Percentiles rank a stretch among this genome's conserved stretches.
phyloP scores from a whole-genome alignment of 2,329 filamentous ascomycete genomes.

The Colletotrichum tropicale region DNA sequence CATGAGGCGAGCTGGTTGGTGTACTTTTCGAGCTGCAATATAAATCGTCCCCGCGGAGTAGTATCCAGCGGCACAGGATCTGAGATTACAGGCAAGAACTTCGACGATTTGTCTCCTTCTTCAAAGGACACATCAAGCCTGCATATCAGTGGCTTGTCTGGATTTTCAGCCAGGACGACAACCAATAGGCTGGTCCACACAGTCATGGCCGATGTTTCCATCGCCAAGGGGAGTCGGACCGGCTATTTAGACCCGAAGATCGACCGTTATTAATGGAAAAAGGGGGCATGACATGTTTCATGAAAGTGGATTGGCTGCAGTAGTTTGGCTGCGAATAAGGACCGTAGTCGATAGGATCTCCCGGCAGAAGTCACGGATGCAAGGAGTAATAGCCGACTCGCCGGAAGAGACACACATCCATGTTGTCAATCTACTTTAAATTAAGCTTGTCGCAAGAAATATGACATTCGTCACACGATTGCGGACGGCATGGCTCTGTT shows the following conservation, averaged over 20 bases:
- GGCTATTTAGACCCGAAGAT: not conserved
- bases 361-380: not conserved
- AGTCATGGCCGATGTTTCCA: not conserved
- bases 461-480: not conserved
- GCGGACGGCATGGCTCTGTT: not conserved
- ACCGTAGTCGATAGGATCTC: not conserved
- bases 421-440: not conserved
- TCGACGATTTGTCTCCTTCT: not conserved
- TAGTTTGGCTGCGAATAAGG: not conserved
- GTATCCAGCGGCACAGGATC: not conserved
- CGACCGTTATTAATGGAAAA: not conserved
- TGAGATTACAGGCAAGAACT: not conserved
- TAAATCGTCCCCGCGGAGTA: not conserved
- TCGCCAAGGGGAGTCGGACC: not conserved
- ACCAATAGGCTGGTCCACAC: not conserved
- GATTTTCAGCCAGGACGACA: not conserved
- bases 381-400: not conserved
- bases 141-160: no score
- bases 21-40: not conserved
- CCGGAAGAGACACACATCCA: not conserved
- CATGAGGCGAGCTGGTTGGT: not conserved
- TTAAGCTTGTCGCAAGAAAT: slow-evolving; percentile 3
- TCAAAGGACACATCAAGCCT: not conserved
- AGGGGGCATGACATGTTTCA: not conserved
- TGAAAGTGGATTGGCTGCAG: not conserved